phyloP scores from a whole-genome alignment of 2,329 filamentous ascomycete species.

The Alternaria sp. region DNA sequence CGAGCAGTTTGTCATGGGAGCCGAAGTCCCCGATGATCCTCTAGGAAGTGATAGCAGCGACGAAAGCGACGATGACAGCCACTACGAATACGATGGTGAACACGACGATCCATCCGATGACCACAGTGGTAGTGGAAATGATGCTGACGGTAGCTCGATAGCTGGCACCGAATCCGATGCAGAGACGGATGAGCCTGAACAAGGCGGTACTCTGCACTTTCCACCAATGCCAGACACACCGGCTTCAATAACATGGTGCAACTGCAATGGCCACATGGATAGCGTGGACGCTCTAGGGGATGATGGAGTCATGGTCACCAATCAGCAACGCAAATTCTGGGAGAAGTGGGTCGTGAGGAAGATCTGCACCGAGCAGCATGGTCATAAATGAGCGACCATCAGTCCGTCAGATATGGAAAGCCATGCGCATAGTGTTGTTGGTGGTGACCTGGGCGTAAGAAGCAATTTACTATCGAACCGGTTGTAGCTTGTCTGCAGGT shows the following conservation, averaged over 20 bases:
- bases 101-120: constrained; percentile 26
- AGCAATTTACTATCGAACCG: constrained; percentile 11
- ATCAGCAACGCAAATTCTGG: constrained; percentile 62
- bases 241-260: constrained; percentile 57
- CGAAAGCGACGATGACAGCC: constrained; percentile 48
- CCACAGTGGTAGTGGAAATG: constrained; percentile 39
- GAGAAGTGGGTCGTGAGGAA: constrained; percentile 63
- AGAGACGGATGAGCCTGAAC: constrained; percentile 48
- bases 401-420: background rate
- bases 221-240: constrained; percentile 57
- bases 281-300: constrained; percentile 58
- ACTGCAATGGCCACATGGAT: constrained; percentile 53
- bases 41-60: constrained; percentile 56
- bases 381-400: constrained; percentile 41
- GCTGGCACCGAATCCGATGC: constrained; percentile 46
- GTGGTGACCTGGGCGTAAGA: constrained; percentile 1
- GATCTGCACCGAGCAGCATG: constrained; percentile 54
- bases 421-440: constrained; percentile 6
- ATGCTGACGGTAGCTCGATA: constrained; percentile 46
- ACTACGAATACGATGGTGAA: constrained; percentile 45
- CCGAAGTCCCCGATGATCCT: constrained; percentile 59
- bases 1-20: constrained; percentile 54
- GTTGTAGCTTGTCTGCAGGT: constrained; percentile 9
- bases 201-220: constrained; percentile 56
- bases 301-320: constrained; percentile 57